Percentiles rank a stretch among this genome's conserved stretches.
phyloP scores from a whole-genome alignment of 352 stramenopile genomes.

The Plasmopara muralis region DNA sequence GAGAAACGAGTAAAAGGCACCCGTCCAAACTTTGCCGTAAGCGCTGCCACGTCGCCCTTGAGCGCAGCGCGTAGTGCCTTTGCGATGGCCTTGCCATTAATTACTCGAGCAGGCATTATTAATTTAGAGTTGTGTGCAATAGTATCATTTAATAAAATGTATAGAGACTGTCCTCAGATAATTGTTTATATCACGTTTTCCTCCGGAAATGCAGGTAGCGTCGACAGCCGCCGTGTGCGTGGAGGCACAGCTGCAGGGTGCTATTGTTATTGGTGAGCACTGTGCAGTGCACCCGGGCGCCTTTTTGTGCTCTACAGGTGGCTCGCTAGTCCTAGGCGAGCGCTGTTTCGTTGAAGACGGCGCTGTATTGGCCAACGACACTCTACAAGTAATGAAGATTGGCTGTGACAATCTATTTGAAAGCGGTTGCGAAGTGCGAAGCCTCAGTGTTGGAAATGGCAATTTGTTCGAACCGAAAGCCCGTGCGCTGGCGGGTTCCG shows the following conservation, averaged over 20 bases:
- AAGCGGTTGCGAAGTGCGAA: conserved; percentile 60
- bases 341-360: conserved; percentile 70
- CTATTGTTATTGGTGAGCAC: conserved; percentile 32
- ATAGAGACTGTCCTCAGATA: neutral
- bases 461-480: conserved; percentile 81
- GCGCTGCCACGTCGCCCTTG: conserved; percentile 49
- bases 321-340: conserved; percentile 49
- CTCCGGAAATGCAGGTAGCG: conserved; percentile 15
- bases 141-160: neutral
- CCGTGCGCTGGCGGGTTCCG: conserved; percentile 34
- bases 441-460: conserved; percentile 42
- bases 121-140: neutral
- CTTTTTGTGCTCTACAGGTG: conserved; percentile 26
- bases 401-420: conserved; percentile 76
- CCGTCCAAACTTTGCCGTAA: conserved; percentile 42
- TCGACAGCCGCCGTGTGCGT: conserved; percentile 40
- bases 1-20: conserved; percentile 12
- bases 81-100: conserved; percentile 68
- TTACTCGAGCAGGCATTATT: conserved; percentile 33
- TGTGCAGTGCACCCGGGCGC: conserved; percentile 48
- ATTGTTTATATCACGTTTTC: neutral
- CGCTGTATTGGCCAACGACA: conserved; percentile 27
- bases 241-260: conserved; percentile 36
- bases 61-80: conserved; percentile 53
- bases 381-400: conserved; percentile 36